Conservation (phyloP, 768 basidiomycete species). For the Pulveroboletus sp. region DNA sequence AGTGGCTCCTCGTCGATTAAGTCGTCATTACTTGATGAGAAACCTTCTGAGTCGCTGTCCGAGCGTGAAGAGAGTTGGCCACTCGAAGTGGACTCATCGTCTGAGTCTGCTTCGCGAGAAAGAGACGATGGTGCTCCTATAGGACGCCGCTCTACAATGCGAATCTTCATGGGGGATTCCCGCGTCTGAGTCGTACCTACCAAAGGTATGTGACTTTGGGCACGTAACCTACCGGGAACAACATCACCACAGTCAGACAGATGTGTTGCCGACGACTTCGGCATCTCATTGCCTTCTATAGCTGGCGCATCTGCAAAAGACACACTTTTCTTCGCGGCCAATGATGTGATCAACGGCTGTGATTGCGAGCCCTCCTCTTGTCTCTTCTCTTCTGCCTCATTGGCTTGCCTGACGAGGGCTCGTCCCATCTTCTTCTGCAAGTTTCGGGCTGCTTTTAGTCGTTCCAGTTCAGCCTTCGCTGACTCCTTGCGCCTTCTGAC, state of each 20-base stretch:
- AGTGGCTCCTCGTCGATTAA: conserved; percentile 37
- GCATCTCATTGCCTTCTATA: conserved; percentile 17
- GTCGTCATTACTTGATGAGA: conserved; percentile 23
- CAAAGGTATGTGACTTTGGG: conserved; percentile 35
- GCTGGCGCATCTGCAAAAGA: conserved; percentile 51
- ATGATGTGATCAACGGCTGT: conserved; percentile 26
- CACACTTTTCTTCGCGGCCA: conserved; percentile 57
- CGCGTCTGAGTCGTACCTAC: conserved; percentile 29
- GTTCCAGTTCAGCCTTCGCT: conserved; percentile 39
- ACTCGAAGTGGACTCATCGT: conserved; percentile 57
- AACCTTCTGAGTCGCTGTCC: conserved; percentile 22
- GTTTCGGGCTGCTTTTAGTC: conserved; percentile 38
- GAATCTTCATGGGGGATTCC: conserved; percentile 56
- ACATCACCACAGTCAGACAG: conserved; percentile 52
- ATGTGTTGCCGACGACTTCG: conserved; percentile 1
- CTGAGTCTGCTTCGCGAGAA: conserved; percentile 46
- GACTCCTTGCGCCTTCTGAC: conserved; percentile 50
- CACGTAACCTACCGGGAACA: conserved; percentile 45
- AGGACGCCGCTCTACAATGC: conserved; percentile 64
- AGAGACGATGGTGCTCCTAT: conserved; percentile 19
- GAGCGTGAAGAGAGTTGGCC: conserved; percentile 32
- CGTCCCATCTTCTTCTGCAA: conserved; percentile 79
- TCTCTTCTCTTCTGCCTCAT: conserved; percentile 33
- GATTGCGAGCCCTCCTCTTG: conserved; percentile 28
- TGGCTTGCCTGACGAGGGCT: conserved; percentile 47